Base-by-base conservation (phyloP, 305 asterid species). In the Fraxinus platypoda region DNA sequence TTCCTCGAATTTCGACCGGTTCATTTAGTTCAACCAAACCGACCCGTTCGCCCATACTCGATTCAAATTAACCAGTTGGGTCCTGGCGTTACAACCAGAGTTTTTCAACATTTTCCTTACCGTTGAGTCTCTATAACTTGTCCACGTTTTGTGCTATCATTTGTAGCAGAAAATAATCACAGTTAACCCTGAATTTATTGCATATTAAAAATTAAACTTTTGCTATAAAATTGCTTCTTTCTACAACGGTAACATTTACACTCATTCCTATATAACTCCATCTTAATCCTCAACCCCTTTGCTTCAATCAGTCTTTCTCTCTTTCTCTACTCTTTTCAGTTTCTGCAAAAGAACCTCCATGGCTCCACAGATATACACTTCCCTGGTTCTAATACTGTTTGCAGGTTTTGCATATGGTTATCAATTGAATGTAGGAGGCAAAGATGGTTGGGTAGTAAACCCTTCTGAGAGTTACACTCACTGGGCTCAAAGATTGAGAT, bases 401-500 rank as follows among this genome's bases (percentile, higher is more conserved):
- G 74, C 83, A 52, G 81, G 80, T 62, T 77, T 83, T 2, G 2
- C 81, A 0, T 28, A 28, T 30, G 91, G 85, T 25, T 83, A 75
- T 54, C 89, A 86, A 46, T 87, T 93, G 73, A 30, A 57, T 3
- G 91, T 93, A 8, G 97, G 97, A 13, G 90, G 94, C 28, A 79
- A 33, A 71, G 86, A 82, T 73, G 95, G 94, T 26, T 93, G 97
- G 95, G 86, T 83, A 7, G 28, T 62, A 7, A 88, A 90, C 79
- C 94, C 95, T 34, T 79, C 81, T 21, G 92, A 93, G 75, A 83
- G 78, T 35, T 93, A 91, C 83, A 85, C 72, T 31, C 82, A 77
- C 6, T 93, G 97, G 97, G 92, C 97, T 49, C 83, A 73, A 59
- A 84, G 93, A 74, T 11, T 85, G 88, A 83, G 97, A 54, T 93